Evolutionary conservation across 1,284 basidiomycete genomes (phyloP), one percentile per base, ranked within the genome.

Genomic region (Chalciporus sp.): DNA sequence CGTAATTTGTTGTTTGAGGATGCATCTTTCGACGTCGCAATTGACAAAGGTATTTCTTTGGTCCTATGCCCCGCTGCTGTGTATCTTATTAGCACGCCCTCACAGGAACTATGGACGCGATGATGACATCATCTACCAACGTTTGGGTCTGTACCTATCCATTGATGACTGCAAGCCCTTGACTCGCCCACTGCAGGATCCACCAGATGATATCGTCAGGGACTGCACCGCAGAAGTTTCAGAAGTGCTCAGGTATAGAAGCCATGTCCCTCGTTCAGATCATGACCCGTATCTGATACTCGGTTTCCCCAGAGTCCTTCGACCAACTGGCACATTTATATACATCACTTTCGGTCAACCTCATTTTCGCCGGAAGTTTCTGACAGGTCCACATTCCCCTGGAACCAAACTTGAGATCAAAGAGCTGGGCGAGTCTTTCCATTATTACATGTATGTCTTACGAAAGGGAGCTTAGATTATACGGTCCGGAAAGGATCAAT

Each of bases 321-420:
- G 79, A 42, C 76, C 76, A 54, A 76, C 68, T 1, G 90, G 92
- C 0, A 69, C 78, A 28, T 93, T 95, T 71, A 73, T 94, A 51
- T 95, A 95, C 72, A 76, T 94, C 54, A 95, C 94, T 2, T 94
- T 95, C 61, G 94, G 92, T 5, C 94, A 95, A 67, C 94, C 94
- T 1, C 94, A 96, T 69, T 95, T 95, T 71, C 85, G 93, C 33
- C 82, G 82, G 63, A 81, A 84, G 42, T 94, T 83, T 69, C 71
- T 92, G 33, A 79, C 75, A 14, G 74, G 70, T 70, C 33, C 51
- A 1, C 65, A 72, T 50, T 46, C 55, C 57, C 74, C 78, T 20
- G 75, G 68, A 7, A 84, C 86, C n/a, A 79, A 67, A 8, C 71
- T 92, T 8, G 82, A 88, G 64, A 77, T 88, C 59, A 83, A 79